These are phyloP conservation scores for Solanum hybrid DNA, from an alignment of 305 asterid species.

Conservation along the genomic window DNA sequence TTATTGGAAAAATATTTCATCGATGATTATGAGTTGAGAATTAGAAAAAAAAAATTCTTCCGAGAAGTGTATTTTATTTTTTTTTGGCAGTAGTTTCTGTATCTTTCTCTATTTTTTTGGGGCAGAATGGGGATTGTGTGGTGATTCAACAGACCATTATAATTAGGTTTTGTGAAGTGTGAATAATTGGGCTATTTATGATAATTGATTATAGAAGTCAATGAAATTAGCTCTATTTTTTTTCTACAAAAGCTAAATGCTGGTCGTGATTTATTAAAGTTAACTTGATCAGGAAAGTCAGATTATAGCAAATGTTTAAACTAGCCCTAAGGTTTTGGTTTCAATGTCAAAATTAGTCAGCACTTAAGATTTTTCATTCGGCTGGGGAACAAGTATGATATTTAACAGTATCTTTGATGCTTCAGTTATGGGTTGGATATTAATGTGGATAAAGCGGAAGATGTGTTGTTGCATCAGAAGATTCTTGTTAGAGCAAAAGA, in stretches of 20 bases:
- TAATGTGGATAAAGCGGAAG: slow-evolving; percentile 77
- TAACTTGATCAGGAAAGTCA: neutral
- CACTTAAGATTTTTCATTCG: neutral
- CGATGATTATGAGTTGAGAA: neutral
- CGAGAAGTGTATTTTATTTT: neutral
- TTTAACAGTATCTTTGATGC: slow-evolving; percentile 1
- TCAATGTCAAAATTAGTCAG: neutral
- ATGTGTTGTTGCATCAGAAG: slow-evolving; percentile 70
- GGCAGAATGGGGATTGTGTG: neutral
- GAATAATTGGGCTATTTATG: neutral
- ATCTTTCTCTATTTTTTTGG: neutral
- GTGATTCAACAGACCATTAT: neutral
- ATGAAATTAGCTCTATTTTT: neutral
- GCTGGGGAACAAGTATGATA: neutral
- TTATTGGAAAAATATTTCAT: neutral
- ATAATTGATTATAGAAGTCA: neutral
- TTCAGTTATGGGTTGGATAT: slow-evolving; percentile 74
- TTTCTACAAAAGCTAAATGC: neutral
- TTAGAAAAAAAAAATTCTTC: neutral
- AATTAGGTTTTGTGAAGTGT: neutral
- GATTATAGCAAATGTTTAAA: neutral
- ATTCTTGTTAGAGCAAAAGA: slow-evolving; percentile 75
- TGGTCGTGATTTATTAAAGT: neutral
- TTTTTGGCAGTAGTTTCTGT: neutral
- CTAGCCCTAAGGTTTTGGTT: neutral